These are phyloP conservation scores for Cordyceps militaris DNA, from an alignment of 2,329 filamentous ascomycete species.

Conservation along the genomic window DNA sequence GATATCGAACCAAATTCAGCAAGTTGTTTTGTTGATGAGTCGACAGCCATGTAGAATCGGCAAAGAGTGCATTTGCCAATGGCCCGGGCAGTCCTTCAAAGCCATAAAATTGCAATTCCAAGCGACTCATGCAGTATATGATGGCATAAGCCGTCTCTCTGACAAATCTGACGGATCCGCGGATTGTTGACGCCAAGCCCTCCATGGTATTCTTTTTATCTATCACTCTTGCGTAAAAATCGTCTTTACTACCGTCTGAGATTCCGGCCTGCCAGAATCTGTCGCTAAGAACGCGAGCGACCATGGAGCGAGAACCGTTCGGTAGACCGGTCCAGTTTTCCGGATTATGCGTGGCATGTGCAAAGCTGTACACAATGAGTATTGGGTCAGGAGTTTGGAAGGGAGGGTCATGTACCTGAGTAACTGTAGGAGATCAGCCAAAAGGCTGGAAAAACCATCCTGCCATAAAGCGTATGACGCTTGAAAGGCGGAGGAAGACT, in stretches of 20 bases:
- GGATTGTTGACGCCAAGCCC: constrained; percentile 87
- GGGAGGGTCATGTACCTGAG: constrained; percentile 47
- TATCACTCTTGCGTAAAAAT: constrained; percentile 88
- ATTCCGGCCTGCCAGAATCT: constrained; percentile 98
- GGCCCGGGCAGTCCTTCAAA: constrained; percentile 75
- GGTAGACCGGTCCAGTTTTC: constrained; percentile 75
- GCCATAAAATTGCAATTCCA: constrained; percentile 87
- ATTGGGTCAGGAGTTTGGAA: constrained; percentile 5
- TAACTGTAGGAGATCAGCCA: constrained; percentile 81
- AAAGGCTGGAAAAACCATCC: constrained; percentile 69
- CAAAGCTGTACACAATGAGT: constrained; percentile 49
- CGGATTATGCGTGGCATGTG: constrained; percentile 85
- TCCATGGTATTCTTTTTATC: constrained; percentile 86
- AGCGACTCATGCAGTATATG: constrained; percentile 82
- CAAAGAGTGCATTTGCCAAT: constrained; percentile 76
- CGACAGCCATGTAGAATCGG: constrained; percentile 73
- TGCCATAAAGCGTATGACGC: constrained; percentile 79
- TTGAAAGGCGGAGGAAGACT: constrained; percentile 63
- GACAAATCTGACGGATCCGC: constrained; percentile 81
- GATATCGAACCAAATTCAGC: constrained; percentile 76
- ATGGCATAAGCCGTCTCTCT: constrained; percentile 92
- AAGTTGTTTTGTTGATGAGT: constrained; percentile 93
- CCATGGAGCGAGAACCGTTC: constrained; percentile 65
- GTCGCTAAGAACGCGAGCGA: constrained; percentile 80
- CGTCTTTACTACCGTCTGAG: constrained; percentile 88